Evolutionary conservation across 192 early-diverging fungal species (phyloP), one percentile per base, ranked within the genome.

Genomic region (Blastocladiella britannica): DNA sequence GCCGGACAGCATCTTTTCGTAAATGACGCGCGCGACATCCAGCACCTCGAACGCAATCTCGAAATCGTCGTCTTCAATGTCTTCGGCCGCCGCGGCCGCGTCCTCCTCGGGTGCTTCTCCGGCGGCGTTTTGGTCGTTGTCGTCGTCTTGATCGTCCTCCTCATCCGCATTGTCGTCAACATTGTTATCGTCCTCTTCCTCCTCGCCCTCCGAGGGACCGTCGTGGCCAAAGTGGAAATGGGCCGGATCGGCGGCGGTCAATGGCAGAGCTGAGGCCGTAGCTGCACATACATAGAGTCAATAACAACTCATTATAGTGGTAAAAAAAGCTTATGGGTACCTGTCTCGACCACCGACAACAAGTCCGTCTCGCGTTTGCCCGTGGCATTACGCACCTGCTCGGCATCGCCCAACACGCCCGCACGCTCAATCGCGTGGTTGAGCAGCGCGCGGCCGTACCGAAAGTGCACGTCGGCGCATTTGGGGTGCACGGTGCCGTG

Each of bases 41-140:
- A 72, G 60, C 15, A 53, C 65, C 53, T 72, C 66, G 67, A 67
- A 72, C 5, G 71, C 71, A 20, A 70, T 47, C 4, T 67, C 53
- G 28, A 56, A 55, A 29, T 63, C 65, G 51, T 64, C 62, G 27
- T 55, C 24, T 6, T 27, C 55, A 7, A 47, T 55, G 20, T 29
- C 60, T 5, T 55, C 62, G 6, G 53, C 58, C 22, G 63, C 61
- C 18, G 59, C 56, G 23, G 29, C 23, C 7, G 63, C 65, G 20
- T 60, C 62, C 28, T 56, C 66, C 24, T 67, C 60, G n/a, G n/a
- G n/a, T n/a, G n/a, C n/a, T n/a, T n/a, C n/a, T n/a, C n/a, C n/a
- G n/a, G n/a, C n/a, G n/a, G n/a, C n/a, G n/a, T n/a, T n/a, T n/a
- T n/a, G n/a, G 4, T 59, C 62, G 26, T 20, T 8, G 8, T 30